phyloP scores from a whole-genome alignment of 2,329 filamentous ascomycete species.

The Phoma sp. region DNA sequence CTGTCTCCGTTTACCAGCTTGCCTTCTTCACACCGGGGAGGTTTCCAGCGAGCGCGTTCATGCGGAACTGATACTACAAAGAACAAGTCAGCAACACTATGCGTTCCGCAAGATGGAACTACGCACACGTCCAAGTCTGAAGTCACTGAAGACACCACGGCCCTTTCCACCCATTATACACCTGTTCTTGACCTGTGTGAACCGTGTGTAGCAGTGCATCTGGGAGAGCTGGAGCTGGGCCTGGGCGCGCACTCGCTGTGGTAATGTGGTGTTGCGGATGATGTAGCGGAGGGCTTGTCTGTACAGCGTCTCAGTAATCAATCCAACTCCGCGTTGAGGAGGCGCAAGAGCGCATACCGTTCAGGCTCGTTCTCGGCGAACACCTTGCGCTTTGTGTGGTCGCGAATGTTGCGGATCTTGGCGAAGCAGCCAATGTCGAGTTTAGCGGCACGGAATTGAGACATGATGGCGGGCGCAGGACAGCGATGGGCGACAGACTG shows the following conservation, averaged over 20 bases:
- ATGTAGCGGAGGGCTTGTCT: slow-evolving; percentile 86
- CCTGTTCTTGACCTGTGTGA: slow-evolving; percentile 91
- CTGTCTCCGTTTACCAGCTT: slow-evolving; percentile 72
- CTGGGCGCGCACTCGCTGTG: slow-evolving; percentile 80
- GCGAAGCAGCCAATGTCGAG: slow-evolving; percentile 87
- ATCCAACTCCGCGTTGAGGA: slow-evolving; percentile 3
- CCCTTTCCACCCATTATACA: slow-evolving; percentile 92
- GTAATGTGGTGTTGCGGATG: slow-evolving; percentile 88
- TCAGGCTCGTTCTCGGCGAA: slow-evolving; percentile 87
- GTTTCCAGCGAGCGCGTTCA: slow-evolving; percentile 83
- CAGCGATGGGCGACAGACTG: slow-evolving; percentile 16
- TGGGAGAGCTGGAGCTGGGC: slow-evolving; percentile 91
- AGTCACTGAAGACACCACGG: slow-evolving; percentile 88
- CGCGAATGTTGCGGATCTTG: slow-evolving; percentile 86
- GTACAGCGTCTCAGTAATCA: slow-evolving; percentile 6
- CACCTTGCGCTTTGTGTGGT: slow-evolving; percentile 95
- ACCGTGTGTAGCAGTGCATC: slow-evolving; percentile 95
- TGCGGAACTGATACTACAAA: slow-evolving; percentile 86
- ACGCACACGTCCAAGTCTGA: slow-evolving; percentile 87
- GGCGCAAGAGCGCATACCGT: slow-evolving; percentile 63
- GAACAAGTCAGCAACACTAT: slow-evolving; percentile 18
- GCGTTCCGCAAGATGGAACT: too few relatives aligned
- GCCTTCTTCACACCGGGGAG: slow-evolving; percentile 94
- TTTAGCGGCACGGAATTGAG: slow-evolving; percentile 88
- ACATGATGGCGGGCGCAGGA: slow-evolving; percentile 40